A percentile compares a stretch with the other conserved stretches of the same genome.
Evolutionary conservation across 768 basidiomycete genomes (phyloP).

Genomic region (Lenzites betulinus): DNA sequence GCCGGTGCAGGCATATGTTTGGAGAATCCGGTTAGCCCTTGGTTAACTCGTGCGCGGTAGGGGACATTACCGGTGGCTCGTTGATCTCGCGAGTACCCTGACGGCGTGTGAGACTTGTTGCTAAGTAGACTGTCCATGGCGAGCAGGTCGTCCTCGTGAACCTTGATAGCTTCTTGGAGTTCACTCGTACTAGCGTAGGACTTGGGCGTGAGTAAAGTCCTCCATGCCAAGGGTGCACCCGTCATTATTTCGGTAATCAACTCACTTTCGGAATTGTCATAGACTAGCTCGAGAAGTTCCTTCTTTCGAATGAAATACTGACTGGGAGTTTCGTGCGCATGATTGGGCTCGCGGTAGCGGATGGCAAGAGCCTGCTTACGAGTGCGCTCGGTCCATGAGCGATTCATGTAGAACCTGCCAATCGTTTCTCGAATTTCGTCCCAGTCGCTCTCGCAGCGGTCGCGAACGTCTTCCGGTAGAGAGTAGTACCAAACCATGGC

Average conservation of each 20-base stretch:
- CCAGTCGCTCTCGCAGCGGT: conserved; percentile 33
- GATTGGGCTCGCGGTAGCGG: conserved; percentile 31
- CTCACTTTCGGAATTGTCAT: conserved; percentile 29
- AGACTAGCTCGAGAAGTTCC: conserved; percentile 25
- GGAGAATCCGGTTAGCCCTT: neutral
- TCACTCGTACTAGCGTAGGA: conserved; percentile 5
- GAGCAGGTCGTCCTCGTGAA: conserved; percentile 25
- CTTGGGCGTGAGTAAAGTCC: conserved; percentile 18
- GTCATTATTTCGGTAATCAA: conserved; percentile 40
- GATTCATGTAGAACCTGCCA: conserved; percentile 36
- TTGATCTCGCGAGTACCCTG: neutral
- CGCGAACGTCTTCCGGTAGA: conserved; percentile 11
- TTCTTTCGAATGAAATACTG: conserved; percentile 39
- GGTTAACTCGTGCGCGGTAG: neutral
- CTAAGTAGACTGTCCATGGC: neutral
- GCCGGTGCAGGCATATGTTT: conserved; percentile 7
- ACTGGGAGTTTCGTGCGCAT: conserved; percentile 34
- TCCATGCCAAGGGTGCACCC: conserved; percentile 35
- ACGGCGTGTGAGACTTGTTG: no score
- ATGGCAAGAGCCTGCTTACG: conserved; percentile 30
- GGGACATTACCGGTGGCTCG: neutral
- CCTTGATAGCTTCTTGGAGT: conserved; percentile 24
- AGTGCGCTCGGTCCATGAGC: conserved; percentile 34
- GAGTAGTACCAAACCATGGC: conserved; percentile 38
- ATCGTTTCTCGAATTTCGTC: conserved; percentile 30